Evolutionary conservation across 1,284 basidiomycete species (phyloP).

Genomic region (Lignosus rhinocerotis): DNA sequence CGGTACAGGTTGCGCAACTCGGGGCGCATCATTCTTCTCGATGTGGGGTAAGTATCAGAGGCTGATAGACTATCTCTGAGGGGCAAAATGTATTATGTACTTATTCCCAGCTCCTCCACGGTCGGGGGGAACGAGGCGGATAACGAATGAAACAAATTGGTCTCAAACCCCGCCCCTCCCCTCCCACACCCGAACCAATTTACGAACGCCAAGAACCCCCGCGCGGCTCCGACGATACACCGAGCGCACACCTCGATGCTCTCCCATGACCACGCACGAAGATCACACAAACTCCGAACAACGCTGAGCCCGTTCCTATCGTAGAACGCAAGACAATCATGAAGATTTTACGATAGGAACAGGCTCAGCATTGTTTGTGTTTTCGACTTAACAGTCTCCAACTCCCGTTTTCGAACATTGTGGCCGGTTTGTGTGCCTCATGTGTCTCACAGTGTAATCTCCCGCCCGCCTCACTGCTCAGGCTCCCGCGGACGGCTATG

Average conservation of each 20-base stretch:
- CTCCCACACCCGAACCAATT: background rate
- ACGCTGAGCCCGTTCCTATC: no score
- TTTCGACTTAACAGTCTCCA: background rate
- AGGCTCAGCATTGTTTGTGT: background rate
- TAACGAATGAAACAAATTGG: background rate
- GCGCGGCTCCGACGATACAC: conserved; percentile 15
- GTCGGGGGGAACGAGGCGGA: background rate
- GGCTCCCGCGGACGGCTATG: background rate
- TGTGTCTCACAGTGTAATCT: background rate
- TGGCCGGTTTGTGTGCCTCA: background rate
- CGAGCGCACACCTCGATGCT: background rate
- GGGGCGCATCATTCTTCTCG: background rate
- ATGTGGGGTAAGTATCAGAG: background rate
- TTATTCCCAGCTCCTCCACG: background rate
- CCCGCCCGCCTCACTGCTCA: background rate
- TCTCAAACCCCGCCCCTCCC: no score
- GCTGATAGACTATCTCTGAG: conserved; percentile 5
- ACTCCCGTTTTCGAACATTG: background rate
- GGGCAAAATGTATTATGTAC: background rate
- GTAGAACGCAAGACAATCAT: background rate
- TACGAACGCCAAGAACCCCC: conserved; percentile 5
- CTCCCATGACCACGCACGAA: conserved; percentile 13
- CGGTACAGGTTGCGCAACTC: background rate
- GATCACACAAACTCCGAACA: background rate
- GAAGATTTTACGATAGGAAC: conserved; percentile 3